Evolutionary conservation across 2,329 filamentous ascomycete species (phyloP).

Genomic region (Clarireedia paspali): DNA sequence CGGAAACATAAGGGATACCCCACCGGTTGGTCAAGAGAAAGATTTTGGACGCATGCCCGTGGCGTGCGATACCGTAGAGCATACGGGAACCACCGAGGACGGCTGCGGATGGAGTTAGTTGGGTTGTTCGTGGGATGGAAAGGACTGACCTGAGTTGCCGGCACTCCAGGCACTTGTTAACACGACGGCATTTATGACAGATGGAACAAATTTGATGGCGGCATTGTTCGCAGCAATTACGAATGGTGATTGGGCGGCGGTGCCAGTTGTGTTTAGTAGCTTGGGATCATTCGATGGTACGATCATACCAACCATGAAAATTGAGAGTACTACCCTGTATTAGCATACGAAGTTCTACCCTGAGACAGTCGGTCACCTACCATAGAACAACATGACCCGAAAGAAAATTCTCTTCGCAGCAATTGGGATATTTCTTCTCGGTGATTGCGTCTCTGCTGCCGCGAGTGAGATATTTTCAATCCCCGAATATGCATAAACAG

Average conservation of each 20-base stretch:
- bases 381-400: conserved; percentile 49
- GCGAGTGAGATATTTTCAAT: conserved; percentile 47
- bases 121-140: too few relatives aligned
- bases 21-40: conserved; percentile 48
- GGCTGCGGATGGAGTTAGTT: conserved; percentile 27
- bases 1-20: conserved; percentile 50
- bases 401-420: conserved; percentile 43
- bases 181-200: conserved; percentile 70
- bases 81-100: conserved; percentile 53
- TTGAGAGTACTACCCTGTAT: conserved; percentile 30
- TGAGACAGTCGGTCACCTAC: not conserved
- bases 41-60: conserved; percentile 43
- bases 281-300: conserved; percentile 45
- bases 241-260: conserved; percentile 49
- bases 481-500: conserved; percentile 40
- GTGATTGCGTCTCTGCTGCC: conserved; percentile 47
- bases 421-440: conserved; percentile 44
- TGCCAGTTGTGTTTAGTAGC: conserved; percentile 38
- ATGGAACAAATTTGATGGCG: conserved; percentile 58
- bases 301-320: conserved; percentile 44
- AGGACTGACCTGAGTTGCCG: conserved; percentile 44
- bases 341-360: not conserved
- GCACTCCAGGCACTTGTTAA: conserved; percentile 65
- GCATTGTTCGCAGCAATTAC: conserved; percentile 66
- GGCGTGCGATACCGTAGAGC: conserved; percentile 51